These are phyloP conservation scores for Mollisiaceae sp. DNA, from an alignment of 2,329 filamentous ascomycete species.

Conservation along the genomic window DNA sequence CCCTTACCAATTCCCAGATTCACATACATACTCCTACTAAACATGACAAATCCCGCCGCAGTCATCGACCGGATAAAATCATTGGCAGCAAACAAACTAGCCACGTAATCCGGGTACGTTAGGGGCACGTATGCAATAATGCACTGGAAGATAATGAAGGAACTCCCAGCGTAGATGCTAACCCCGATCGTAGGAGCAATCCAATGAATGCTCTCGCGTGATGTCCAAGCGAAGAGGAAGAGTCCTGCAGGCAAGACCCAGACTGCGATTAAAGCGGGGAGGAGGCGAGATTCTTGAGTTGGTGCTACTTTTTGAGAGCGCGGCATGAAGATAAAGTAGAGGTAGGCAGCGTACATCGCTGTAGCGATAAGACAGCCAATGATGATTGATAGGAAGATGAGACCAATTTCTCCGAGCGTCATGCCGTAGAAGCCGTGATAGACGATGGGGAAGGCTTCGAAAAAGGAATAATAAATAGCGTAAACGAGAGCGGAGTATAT, in stretches of 20 bases:
- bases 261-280: slow-evolving; percentile 56
- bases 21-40: slow-evolving; percentile 47
- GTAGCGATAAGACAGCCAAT: slow-evolving; percentile 58
- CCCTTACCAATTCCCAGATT: background rate
- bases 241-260: slow-evolving; percentile 58
- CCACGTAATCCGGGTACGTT: slow-evolving; percentile 58
- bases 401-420: slow-evolving; percentile 58
- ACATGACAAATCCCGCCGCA: slow-evolving; percentile 50
- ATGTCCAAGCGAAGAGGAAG: slow-evolving; percentile 63
- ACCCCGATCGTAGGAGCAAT: slow-evolving; percentile 59
- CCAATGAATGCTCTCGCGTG: slow-evolving; percentile 56
- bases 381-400: slow-evolving; percentile 63
- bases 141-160: slow-evolving; percentile 58
- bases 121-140: slow-evolving; percentile 62
- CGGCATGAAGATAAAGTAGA: slow-evolving; percentile 54
- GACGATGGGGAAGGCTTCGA: slow-evolving; percentile 67
- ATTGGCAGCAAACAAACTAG: slow-evolving; percentile 62
- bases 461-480: slow-evolving; percentile 64
- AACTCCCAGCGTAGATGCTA: slow-evolving; percentile 57
- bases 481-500: slow-evolving; percentile 64
- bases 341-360: slow-evolving; percentile 46
- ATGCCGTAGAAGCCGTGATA: slow-evolving; percentile 63
- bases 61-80: slow-evolving; percentile 48
- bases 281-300: slow-evolving; percentile 54
- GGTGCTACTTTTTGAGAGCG: slow-evolving; percentile 46